Conservation (phyloP, 208 protist species). For the Wallacemonas sp. region DNA sequence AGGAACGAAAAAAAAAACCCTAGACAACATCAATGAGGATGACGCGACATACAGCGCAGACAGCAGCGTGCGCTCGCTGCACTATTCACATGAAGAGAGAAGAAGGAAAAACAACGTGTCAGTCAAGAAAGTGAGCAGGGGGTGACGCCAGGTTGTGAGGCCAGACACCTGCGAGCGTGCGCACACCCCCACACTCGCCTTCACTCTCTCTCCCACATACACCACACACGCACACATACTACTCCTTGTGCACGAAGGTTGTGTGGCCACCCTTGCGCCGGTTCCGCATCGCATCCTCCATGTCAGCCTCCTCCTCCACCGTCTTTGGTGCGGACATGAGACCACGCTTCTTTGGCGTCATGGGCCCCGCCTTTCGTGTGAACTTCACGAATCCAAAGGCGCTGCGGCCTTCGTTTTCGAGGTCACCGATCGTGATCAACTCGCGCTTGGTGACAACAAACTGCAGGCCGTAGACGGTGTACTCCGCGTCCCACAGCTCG, state of each 20-base stretch:
- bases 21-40: too few relatives aligned
- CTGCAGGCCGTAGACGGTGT: constrained; percentile 74
- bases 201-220: too few relatives aligned
- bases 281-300: constrained; percentile 14
- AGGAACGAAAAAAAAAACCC: constrained; percentile 7
- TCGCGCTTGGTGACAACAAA: constrained; percentile 53
- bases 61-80: too few relatives aligned
- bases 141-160: too few relatives aligned
- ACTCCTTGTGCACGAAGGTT: neutral
- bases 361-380: constrained; percentile 18
- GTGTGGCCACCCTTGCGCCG: constrained; percentile 3
- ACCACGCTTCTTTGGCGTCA: constrained; percentile 20
- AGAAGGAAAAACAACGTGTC: too few relatives aligned
- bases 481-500: constrained; percentile 82
- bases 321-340: constrained; percentile 51
- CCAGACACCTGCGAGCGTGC: too few relatives aligned
- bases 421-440: constrained; percentile 74
- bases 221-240: neutral
- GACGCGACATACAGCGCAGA: too few relatives aligned
- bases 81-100: too few relatives aligned
- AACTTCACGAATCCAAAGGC: constrained; percentile 78
- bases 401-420: constrained; percentile 74
- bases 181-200: too few relatives aligned
- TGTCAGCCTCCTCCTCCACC: constrained; percentile 42
- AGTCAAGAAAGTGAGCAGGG: too few relatives aligned